Conservation (phyloP, 2,329 filamentous ascomycete species). For the Fonsecaea nubica region DNA sequence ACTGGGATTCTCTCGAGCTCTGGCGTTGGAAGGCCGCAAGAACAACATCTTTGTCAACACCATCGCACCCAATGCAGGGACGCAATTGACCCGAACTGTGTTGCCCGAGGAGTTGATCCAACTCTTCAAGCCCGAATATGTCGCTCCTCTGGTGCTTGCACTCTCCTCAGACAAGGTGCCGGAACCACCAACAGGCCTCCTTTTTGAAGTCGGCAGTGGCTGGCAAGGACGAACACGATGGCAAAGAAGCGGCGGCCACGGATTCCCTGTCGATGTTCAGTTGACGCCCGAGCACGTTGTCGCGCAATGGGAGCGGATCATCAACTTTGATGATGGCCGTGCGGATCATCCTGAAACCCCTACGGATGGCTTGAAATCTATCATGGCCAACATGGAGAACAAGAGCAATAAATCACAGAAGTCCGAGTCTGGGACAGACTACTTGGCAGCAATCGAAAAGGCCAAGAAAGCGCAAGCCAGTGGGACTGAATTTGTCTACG, state of each 20-base stretch:
- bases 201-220: conserved; percentile 94
- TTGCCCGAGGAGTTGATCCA: conserved; percentile 97
- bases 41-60: conserved; percentile 99
- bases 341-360: conserved; percentile 84
- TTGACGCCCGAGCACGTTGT: conserved; percentile 84
- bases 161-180: conserved; percentile 88
- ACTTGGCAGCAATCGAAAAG: conserved; percentile 75
- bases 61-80: conserved; percentile 96
- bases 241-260: conserved; percentile 88
- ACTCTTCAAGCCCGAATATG: conserved; percentile 98
- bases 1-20: conserved; percentile 89
- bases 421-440: conserved; percentile 61
- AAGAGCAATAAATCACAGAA: conserved; percentile 61
- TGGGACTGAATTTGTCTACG: conserved; percentile 80
- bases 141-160: conserved; percentile 88
- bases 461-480: conserved; percentile 74
- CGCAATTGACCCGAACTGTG: conserved; percentile 90
- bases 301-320: conserved; percentile 77
- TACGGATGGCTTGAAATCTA: conserved; percentile 77
- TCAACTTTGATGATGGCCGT: conserved; percentile 84
- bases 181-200: conserved; percentile 78
- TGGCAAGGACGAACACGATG: conserved; percentile 93
- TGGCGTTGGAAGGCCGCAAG: conserved; percentile 91
- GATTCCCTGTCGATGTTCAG: conserved; percentile 85
- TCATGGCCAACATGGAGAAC: conserved; percentile 86